Evolutionary conservation across 192 early-diverging fungal genomes (phyloP).

Genomic region (Coemansia sp.): DNA sequence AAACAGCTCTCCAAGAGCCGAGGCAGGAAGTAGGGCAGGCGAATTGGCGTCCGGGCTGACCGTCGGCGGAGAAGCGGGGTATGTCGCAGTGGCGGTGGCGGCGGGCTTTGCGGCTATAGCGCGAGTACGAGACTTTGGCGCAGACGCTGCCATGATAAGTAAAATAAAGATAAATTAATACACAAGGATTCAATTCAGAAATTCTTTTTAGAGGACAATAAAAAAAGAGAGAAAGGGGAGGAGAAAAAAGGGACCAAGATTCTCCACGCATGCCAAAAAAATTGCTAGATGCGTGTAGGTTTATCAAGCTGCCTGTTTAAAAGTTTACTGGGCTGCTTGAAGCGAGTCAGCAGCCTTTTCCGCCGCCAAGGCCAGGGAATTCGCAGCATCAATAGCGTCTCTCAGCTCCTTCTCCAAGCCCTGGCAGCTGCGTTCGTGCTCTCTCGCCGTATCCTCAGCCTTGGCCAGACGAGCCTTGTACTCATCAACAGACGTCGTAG

Average conservation of each 20-base stretch:
- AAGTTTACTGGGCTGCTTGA: neutral
- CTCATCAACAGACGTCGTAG: constrained; percentile 17
- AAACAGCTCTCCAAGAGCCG: constrained; percentile 5
- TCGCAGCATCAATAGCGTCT: constrained; percentile 30
- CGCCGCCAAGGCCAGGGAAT: constrained; percentile 36
- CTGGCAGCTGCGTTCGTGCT: constrained; percentile 14
- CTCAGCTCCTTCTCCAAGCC: constrained; percentile 31
- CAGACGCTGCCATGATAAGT: neutral
- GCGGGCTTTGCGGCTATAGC: constrained; percentile 2
- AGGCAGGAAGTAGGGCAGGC: neutral
- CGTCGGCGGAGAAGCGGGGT: constrained; percentile 5
- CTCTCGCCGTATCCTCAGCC: constrained; percentile 10
- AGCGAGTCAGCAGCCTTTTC: constrained; percentile 40
- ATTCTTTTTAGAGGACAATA: neutral
- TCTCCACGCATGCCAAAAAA: neutral
- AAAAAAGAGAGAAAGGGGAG: neutral
- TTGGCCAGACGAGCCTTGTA: constrained; percentile 17
- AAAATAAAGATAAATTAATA: neutral
- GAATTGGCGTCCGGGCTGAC: neutral
- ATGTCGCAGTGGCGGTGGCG: neutral
- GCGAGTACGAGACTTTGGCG: constrained; percentile 1
- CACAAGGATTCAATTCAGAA: neutral
- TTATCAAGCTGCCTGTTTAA: neutral
- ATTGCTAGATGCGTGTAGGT: neutral
- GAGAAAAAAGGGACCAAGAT: neutral